phyloP scores from a whole-genome alignment of 805 yeast genomes.

The Helenozyma rhizophorensis region DNA sequence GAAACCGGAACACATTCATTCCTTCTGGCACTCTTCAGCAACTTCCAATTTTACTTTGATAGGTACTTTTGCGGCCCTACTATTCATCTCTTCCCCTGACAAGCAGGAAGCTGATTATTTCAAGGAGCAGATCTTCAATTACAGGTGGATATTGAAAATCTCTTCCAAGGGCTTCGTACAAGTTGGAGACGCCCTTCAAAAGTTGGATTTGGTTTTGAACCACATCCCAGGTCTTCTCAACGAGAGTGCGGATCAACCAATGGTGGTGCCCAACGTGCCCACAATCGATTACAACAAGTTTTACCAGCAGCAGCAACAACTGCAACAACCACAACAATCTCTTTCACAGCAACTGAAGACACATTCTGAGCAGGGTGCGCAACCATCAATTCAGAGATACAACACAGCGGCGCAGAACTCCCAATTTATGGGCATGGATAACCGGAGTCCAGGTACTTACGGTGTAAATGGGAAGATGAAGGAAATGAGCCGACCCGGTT shows the following conservation, averaged over 20 bases:
- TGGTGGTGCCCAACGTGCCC: constrained; percentile 32
- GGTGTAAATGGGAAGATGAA: too few species aligned
- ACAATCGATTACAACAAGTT: constrained; percentile 17
- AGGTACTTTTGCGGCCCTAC: constrained; percentile 82
- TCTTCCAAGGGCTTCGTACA: constrained; percentile 75
- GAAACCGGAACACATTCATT: constrained; percentile 76
- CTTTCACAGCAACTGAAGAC: constrained; percentile 5
- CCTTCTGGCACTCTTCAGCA: constrained; percentile 87
- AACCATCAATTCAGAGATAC: neutral
- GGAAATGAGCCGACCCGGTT: constrained; percentile 4
- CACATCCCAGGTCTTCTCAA: constrained; percentile 69
- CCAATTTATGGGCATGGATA: neutral
- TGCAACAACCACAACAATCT: constrained; percentile 13
- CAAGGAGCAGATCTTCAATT: constrained; percentile 67
- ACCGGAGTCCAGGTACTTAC: too few species aligned
- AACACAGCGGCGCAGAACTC: neutral
- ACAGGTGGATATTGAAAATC: constrained; percentile 70
- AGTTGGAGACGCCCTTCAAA: constrained; percentile 66
- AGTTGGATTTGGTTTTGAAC: constrained; percentile 65
- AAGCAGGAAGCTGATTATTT: constrained; percentile 62
- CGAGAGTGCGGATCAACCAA: constrained; percentile 34
- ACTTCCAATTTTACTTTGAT: constrained; percentile 74
- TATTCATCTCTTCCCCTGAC: constrained; percentile 60
- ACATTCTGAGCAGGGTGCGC: constrained; percentile 4
- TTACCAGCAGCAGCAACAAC: constrained; percentile 10